Conservation (phyloP, 2,329 filamentous ascomycete species). For the Fusarium haematococcum region DNA sequence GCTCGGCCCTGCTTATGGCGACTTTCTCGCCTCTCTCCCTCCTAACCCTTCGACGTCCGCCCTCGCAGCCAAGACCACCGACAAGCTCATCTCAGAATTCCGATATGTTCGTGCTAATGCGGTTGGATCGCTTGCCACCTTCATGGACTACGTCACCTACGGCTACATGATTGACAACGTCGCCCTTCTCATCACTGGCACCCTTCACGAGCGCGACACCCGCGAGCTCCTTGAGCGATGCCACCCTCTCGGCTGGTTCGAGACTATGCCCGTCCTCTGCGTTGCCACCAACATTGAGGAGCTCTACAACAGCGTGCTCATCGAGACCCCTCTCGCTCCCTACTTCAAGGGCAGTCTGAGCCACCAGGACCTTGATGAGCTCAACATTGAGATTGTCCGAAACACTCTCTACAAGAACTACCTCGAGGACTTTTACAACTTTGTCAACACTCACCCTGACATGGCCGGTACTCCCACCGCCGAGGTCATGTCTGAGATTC, state of each 20-base stretch:
- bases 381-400: constrained; percentile 99
- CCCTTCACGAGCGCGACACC: constrained; percentile 96
- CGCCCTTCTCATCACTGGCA: constrained; percentile 96
- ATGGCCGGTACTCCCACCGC: constrained; percentile 89
- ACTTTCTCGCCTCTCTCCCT: constrained; percentile 92
- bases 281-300: constrained; percentile 99
- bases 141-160: constrained; percentile 98
- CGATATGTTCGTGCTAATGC: constrained; percentile 95
- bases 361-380: constrained; percentile 96
- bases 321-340: constrained; percentile 93
- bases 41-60: constrained; percentile 97
- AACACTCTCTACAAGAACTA: constrained; percentile 99
- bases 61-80: constrained; percentile 93
- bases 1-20: constrained; percentile 95
- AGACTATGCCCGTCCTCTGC: constrained; percentile 97
- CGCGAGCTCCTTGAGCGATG: constrained; percentile 94
- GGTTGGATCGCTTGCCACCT: constrained; percentile 89
- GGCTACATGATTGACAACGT: constrained; percentile 99
- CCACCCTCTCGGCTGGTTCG: constrained; percentile 97
- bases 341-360: constrained; percentile 98
- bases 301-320: constrained; percentile 96
- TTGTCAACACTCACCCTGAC: constrained; percentile 90
- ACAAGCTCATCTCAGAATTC: constrained; percentile 98
- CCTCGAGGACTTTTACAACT: constrained; percentile 95
- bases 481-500: constrained; percentile 94